Evolutionary conservation across 768 basidiomycete genomes (phyloP), one percentile per base, ranked within the genome.

Genomic region (Cystobasidium tubakii): DNA sequence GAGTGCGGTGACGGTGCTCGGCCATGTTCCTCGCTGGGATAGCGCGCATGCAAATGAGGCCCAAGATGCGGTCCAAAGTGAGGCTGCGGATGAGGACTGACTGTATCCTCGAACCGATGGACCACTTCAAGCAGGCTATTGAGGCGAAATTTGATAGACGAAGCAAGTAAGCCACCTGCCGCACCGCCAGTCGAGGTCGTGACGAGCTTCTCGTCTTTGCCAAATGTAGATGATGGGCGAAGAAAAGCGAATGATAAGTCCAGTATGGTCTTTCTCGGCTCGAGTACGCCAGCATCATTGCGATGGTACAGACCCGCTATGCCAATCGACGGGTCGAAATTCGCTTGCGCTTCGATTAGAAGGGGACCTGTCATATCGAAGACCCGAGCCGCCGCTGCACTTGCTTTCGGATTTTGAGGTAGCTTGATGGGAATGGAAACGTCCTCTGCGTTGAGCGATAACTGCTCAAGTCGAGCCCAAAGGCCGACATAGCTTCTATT

Each of bases 221-320:
- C 46, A 50, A 54, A 67, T 13, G 66, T 33, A 1, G 66, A 33
- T 12, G 66, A 46, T 7, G 44, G 4, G 15, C 31, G 34, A 7
- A 44, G 53, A 36, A 71, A 71, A 46, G 55, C 50, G 17, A 71
- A 34, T 7, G 50, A 53, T 10, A 71, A n/a, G 31, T 60, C 69
- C 7, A 71, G 36, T 10, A 71, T 60, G 34, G 29, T 57, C 39
- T 71, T 55, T 23, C 69, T 46, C 4, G 69, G 69, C 39, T 71
- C 69, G 3, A 71, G 29, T 36, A 23, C 21, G 7, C 55, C 54
- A 29, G 21, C 31, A 6, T 53, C 29, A 27, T 71, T 60, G 55
- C 69, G 69, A 29, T 71, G 69, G 42, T 71, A 71, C 21, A 71
- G 54, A 21, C 54, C 69, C 9, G 69, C 69, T 17, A 71, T 71